Percentiles rank a stretch among this genome's conserved stretches.
phyloP scores from a whole-genome alignment of 2,329 filamentous ascomycete genomes.

The Xylariaceae sp. region DNA sequence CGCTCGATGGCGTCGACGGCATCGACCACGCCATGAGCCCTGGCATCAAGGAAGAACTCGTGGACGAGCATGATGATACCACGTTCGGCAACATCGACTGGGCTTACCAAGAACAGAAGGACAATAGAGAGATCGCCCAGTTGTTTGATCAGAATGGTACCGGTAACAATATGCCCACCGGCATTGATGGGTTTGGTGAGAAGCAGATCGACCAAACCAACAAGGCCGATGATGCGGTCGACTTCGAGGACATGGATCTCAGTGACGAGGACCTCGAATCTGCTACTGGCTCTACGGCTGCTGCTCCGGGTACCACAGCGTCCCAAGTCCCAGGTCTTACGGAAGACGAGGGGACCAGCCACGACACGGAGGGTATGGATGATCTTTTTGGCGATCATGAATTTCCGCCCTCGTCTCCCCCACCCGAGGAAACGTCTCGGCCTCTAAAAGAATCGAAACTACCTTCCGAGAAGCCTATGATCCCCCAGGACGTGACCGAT shows the following conservation, averaged over 20 bases:
- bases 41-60: conserved; percentile 22
- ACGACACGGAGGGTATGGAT: conserved; percentile 50
- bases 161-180: conserved; percentile 37
- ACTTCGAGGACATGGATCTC: conserved; percentile 74
- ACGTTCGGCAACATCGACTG: conserved; percentile 23
- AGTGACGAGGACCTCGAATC: conserved; percentile 87
- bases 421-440: conserved; percentile 19
- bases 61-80: conserved; percentile 15
- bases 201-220: conserved; percentile 58
- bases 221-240: conserved; percentile 89
- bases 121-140: conserved; percentile 33
- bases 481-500: conserved; percentile 25
- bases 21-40: conserved; percentile 9
- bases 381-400: conserved; percentile 61
- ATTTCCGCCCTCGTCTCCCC: conserved; percentile 40
- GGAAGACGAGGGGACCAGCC: conserved; percentile 56
- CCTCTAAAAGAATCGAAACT: background rate
- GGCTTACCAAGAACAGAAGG: conserved; percentile 22
- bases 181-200: conserved; percentile 36
- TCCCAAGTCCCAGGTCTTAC: conserved; percentile 50
- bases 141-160: conserved; percentile 41
- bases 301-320: conserved; percentile 29
- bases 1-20: conserved; percentile 10
- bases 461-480: conserved; percentile 2
- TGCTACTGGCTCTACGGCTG: conserved; percentile 41